Evolutionary conservation across 73 alveolate genomes (phyloP), one percentile per base, ranked within the genome.

Genomic region (Urostyla sp.): DNA sequence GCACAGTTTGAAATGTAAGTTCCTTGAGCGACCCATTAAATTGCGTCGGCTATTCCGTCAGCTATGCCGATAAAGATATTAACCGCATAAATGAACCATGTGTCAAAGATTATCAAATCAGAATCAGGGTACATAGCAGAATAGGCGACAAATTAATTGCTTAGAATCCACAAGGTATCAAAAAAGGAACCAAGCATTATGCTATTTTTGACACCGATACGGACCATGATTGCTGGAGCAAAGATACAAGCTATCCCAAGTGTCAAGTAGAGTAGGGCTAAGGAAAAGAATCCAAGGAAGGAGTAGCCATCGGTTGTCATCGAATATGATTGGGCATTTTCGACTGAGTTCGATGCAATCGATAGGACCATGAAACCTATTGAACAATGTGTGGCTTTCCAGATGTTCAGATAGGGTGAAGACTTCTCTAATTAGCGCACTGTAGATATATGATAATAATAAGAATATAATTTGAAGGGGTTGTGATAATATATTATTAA

Each of bases 11-110:
- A 28, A n/a, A 75, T 45, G 37, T 75, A 75, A 7, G 26, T 37
- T 1, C 87, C 87, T 40, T 75, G 75, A 44, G 75, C 87, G 59
- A 75, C 78, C 87, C 87, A 75, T 21, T 53, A 24, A 24, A 75
- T 52, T 1, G 87, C 75, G 3, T 67, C 87, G 20, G 79, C 87
- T 21, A 54, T 57, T 4, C 87, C 87, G 44, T 44, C 45, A 28
- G 57, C 3, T 36, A 35, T 7, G 77, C 56, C 11, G 34, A 31
- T 7, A 37, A 34, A 8, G 4, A 48, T 45, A 69, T 69, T 48
- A 37, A 69, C n/a, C n/a, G n/a, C n/a, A 31, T 69, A 69, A 54
- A 59, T 59, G 58, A 59, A 59, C 44, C 77, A 36, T 3, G 28
- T 34, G 11, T 36, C 8, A 34, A 34, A 59, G 57, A 31, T 34